A percentile compares a stretch with the other conserved stretches of the same genome.
Evolutionary conservation across 352 stramenopile species (phyloP).

Genomic region (Pythium aphanidermatum): DNA sequence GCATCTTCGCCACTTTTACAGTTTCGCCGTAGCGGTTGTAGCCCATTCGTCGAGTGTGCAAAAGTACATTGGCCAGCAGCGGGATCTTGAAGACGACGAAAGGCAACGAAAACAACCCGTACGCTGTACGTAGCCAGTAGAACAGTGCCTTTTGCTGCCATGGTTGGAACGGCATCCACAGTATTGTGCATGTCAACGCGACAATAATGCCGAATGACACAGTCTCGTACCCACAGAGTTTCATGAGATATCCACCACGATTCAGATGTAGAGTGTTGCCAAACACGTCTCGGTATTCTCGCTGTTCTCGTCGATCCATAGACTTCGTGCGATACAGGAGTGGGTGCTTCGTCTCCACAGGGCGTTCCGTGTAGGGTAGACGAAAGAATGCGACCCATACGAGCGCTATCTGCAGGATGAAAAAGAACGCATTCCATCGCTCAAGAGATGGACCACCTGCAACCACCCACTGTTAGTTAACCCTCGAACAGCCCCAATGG

Average conservation of each 20-base stretch:
- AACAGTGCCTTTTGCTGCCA: conserved; percentile 81
- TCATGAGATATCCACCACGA: conserved; percentile 82
- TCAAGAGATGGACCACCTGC: conserved; percentile 45
- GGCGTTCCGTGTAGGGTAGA: conserved; percentile 71
- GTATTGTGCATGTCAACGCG: conserved; percentile 42
- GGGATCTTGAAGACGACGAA: conserved; percentile 87
- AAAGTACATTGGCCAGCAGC: conserved; percentile 70
- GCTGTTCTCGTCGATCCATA: conserved; percentile 29
- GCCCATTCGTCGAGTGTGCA: conserved; percentile 81
- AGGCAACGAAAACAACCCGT: conserved; percentile 82
- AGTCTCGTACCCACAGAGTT: conserved; percentile 83
- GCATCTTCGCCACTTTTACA: conserved; percentile 36
- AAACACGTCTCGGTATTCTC: conserved; percentile 72
- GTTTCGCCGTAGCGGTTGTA: conserved; percentile 82
- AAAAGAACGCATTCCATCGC: conserved; percentile 72
- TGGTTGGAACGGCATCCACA: conserved; percentile 59
- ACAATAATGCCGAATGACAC: conserved; percentile 74
- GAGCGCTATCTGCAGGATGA: conserved; percentile 75
- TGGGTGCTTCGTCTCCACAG: conserved; percentile 39
- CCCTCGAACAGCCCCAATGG: not conserved
- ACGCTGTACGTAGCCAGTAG: conserved; percentile 85
- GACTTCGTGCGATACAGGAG: conserved; percentile 52
- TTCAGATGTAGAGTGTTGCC: conserved; percentile 75
- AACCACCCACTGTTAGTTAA: not conserved
- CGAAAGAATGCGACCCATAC: conserved; percentile 85